Percentiles rank a stretch among this genome's conserved stretches.
phyloP scores from a whole-genome alignment of 2,329 filamentous ascomycete genomes.

The Fusarium compactum region DNA sequence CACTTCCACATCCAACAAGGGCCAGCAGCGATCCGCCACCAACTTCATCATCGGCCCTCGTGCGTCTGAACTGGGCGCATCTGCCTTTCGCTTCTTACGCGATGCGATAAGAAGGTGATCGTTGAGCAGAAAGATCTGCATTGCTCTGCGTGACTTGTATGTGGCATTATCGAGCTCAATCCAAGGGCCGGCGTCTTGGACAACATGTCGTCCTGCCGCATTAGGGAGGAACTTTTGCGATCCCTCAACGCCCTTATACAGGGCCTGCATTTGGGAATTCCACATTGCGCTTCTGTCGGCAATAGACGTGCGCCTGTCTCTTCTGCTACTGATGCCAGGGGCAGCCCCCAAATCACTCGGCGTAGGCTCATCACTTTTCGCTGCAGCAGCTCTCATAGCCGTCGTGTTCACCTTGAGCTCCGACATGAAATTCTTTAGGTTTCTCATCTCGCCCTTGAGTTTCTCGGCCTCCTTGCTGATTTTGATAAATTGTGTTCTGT shows the following conservation, averaged over 20 bases:
- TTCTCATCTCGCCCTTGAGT: conserved; percentile 94
- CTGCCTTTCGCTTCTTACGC: conserved; percentile 89
- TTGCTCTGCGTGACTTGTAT: conserved; percentile 90
- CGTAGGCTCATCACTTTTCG: conserved; percentile 61
- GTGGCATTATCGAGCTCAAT: conserved; percentile 97
- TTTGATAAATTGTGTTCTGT: conserved; percentile 97
- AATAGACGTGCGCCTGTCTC: conserved; percentile 91
- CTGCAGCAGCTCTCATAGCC: conserved; percentile 71
- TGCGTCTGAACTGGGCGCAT: conserved; percentile 66
- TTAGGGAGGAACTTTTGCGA: conserved; percentile 97
- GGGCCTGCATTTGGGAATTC: conserved; percentile 76
- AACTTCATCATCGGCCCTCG: conserved; percentile 76
- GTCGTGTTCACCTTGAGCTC: conserved; percentile 86
- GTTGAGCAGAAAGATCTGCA: conserved; percentile 93
- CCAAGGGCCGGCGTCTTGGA: conserved; percentile 93
- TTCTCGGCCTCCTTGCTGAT: conserved; percentile 99
- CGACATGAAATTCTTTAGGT: conserved; percentile 88
- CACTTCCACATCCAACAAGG: conserved; percentile 90
- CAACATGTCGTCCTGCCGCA: conserved; percentile 88
- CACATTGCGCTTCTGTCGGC: conserved; percentile 74
- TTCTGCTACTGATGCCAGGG: conserved; percentile 70
- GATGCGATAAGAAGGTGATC: conserved; percentile 93
- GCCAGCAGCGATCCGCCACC: conserved; percentile 94
- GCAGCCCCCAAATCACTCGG: conserved; percentile 61
- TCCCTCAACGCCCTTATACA: conserved; percentile 98